phyloP scores from a whole-genome alignment of 2,329 filamentous ascomycete genomes.

The Dactylellina sp. region DNA sequence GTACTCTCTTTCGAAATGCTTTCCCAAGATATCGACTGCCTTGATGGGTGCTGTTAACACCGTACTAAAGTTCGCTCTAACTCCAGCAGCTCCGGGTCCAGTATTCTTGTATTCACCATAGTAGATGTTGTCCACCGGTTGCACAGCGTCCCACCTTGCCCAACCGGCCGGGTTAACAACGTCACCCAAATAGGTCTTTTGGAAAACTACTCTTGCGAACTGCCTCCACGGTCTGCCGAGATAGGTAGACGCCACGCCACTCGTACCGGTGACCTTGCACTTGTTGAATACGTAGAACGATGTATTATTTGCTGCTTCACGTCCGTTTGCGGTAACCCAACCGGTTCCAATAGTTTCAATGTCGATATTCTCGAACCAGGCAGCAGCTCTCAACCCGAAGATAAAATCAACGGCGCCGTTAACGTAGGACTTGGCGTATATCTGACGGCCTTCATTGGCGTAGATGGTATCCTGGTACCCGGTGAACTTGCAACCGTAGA shows the following conservation, averaged over 20 bases:
- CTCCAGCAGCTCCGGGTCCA: constrained; percentile 70
- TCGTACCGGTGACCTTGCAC: constrained; percentile 65
- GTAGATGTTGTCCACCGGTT: constrained; percentile 67
- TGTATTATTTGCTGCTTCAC: constrained; percentile 63
- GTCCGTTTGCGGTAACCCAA: constrained; percentile 67
- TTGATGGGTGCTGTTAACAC: constrained; percentile 13
- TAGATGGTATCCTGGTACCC: constrained; percentile 71
- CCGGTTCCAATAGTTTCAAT: constrained; percentile 67
- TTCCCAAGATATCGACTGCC: constrained; percentile 31
- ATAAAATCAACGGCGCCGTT: constrained; percentile 72
- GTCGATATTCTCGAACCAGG: constrained; percentile 69
- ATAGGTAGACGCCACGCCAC: constrained; percentile 65
- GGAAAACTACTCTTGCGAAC: constrained; percentile 66
- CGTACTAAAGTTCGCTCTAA: constrained; percentile 63
- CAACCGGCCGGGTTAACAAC: constrained; percentile 73
- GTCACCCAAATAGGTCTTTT: constrained; percentile 67
- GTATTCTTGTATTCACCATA: constrained; percentile 73
- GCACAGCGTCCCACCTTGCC: constrained; percentile 68
- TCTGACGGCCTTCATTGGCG: constrained; percentile 67
- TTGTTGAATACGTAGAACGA: constrained; percentile 71
- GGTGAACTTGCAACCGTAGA: constrained; percentile 70
- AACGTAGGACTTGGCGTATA: constrained; percentile 71
- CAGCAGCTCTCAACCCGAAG: constrained; percentile 69
- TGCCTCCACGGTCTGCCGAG: constrained; percentile 69
- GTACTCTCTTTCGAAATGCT: constrained; percentile 37